Conservation (phyloP, 164 flowering plant species). For the Kingdonia uniflora region DNA sequence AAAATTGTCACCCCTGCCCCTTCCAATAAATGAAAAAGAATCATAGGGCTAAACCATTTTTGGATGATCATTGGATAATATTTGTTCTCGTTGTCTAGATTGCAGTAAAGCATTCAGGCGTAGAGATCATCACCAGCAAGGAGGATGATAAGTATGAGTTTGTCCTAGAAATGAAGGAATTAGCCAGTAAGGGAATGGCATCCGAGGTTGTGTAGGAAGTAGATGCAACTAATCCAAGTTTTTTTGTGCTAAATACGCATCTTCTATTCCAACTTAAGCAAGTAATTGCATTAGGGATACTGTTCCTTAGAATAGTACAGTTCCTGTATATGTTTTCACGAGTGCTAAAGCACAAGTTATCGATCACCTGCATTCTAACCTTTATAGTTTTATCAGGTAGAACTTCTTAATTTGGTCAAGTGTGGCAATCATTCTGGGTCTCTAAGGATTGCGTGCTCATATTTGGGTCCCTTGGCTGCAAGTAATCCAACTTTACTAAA, state of each 20-base stretch:
- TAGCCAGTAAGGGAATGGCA: conserved; percentile 76
- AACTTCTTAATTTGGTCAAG: conserved; percentile 78
- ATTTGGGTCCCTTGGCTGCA: conserved; percentile 87
- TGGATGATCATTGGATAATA: too few species aligned
- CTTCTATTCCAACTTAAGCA: conserved; percentile 84
- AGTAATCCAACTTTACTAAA: conserved; percentile 61
- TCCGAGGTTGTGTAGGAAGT: conserved; percentile 86
- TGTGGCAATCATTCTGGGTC: conserved; percentile 71
- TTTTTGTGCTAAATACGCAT: conserved; percentile 62
- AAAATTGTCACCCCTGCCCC: too few species aligned
- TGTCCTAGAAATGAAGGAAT: conserved; percentile 67
- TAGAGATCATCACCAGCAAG: conserved; percentile 12
- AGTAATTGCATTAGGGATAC: conserved; percentile 40
- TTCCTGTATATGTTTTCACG: too few species aligned
- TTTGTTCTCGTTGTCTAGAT: conserved; percentile 26
- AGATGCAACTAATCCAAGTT: conserved; percentile 57
- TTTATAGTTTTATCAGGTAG: conserved; percentile 46
- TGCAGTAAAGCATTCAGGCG: conserved; percentile 13
- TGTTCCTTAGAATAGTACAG: too few species aligned
- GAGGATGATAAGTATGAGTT: conserved; percentile 55
- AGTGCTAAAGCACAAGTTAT: too few species aligned
- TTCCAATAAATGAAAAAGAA: too few species aligned
- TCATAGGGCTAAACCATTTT: too few species aligned
- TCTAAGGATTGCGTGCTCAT: conserved; percentile 65
- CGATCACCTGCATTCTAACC: too few species aligned